Evolutionary conservation across 805 yeast species (phyloP), one percentile per base, ranked within the genome.

Genomic region (Sugiyamaella floridensis): DNA sequence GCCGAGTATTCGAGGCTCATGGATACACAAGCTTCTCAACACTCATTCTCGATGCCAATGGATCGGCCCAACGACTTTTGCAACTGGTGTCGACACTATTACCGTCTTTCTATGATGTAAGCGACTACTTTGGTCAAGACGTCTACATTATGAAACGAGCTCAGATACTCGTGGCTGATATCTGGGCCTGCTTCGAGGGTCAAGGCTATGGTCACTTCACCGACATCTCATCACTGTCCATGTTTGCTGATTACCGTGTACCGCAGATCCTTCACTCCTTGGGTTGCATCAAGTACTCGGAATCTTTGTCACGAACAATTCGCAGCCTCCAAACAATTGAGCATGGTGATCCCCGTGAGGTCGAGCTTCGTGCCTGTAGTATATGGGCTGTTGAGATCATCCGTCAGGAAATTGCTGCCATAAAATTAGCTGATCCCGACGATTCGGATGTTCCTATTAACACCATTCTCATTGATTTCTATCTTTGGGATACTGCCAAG

Each of bases 161-260:
- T 11, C 77, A 73, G 60, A 73, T 73, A 20, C 60, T 73, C 8
- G 71, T 70, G 1, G 67, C 71, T 12, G 77, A 73, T 48, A 55
- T 73, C 19, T 73, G 77, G 77, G 77, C 75, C 1, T 69, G 74
- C 57, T 73, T 73, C 52, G 58, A 69, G 12, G 72, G 72, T 28
- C 12, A 59, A 14, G 58, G 64, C 7, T 63, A 55, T 40, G 77
- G 76, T 7, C 47, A 48, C n/a, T 74, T 73, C 50, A 40, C 50
- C 22, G 77, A 73, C 53, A 73, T 73, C 44, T 70, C 67, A 51
- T 48, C 59, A 18, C 55, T 73, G 48, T 73, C 76, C 15, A 73
- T 73, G 77, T 74, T 73, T 60, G 77, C 77, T 14, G 77, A 73
- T 56, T 73, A 73, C 54, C 64, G 77, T 14, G 77, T 73, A 9